Base-by-base conservation (phyloP, 495 filamentous ascomycete genomes). In the Xylaria nigripes region DNA sequence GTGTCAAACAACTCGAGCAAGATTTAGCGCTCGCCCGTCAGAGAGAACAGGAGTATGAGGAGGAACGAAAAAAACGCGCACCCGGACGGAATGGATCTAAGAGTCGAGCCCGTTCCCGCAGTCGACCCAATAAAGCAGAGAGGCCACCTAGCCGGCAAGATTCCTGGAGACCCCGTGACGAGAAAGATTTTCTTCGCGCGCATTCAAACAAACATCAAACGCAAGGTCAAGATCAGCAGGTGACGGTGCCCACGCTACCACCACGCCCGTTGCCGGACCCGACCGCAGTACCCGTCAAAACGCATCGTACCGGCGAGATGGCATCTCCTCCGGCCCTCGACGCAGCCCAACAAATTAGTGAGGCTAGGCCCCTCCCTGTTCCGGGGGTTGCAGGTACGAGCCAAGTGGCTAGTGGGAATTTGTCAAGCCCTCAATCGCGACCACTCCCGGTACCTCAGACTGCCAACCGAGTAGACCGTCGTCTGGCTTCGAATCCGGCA, bases 1-100 rank as follows among this genome's bases (percentile, higher is more conserved):
- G 89, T 38, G 83, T 97, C 53, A 79, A 81, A 57, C 82, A 96
- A 61, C 77, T 97, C 9, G 93, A 96, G 68, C 77, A 82, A 24
- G 86, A 97, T 67, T 77, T 98, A 1, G 86, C 90, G 63, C 73
- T 82, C 56, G 93, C 93, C 2, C 86, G 90, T 56, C 83, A 92
- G 57, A 83, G 93, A 9, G 93, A 98, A 63, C 78, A 76, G 36
- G 77, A 89, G 63, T 98, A 96, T 61, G 80, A 95, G 67, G 76
- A 75, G 38, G 90, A 91, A 65, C 82, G 90, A 42, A 83, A 91
- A 65, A 82, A 77, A 34, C 78, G 80, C 18, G 61, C 61, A 23
- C 61, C 61, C 5, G 59, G 43, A 12, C 54, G 48, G 30, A 41
- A 46, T 16, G 30, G 42, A 24, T 29, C 54, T 30, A 72, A 23